These are phyloP conservation scores for Xylaria sp. DNA, from an alignment of 2,329 filamentous ascomycete species.

Conservation along the genomic window DNA sequence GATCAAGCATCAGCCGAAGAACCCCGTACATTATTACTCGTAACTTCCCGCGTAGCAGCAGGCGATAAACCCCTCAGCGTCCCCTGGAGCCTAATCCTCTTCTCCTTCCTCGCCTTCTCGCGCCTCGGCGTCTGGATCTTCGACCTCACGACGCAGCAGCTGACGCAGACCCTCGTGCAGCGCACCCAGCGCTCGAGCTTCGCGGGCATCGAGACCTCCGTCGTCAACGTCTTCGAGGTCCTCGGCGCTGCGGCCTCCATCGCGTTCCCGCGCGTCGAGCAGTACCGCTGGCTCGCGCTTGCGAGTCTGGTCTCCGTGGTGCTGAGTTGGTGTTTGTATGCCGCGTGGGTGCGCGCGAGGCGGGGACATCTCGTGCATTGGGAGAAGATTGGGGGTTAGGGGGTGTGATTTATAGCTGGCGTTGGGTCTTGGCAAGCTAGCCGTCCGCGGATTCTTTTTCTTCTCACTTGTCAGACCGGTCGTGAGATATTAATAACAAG, in stretches of 20 bases:
- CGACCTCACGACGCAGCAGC: conserved; percentile 57
- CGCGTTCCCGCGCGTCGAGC: conserved; percentile 50
- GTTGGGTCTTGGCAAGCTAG: neutral
- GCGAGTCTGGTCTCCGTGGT: conserved; percentile 51
- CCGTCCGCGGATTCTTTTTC: too few species aligned
- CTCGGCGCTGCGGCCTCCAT: conserved; percentile 53
- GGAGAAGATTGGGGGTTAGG: conserved; percentile 46
- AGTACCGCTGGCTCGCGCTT: conserved; percentile 55
- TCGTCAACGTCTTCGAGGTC: conserved; percentile 55
- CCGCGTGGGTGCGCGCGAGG: conserved; percentile 52
- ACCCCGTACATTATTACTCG: conserved; percentile 13
- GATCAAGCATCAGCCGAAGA: conserved; percentile 28
- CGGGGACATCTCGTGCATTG: conserved; percentile 57
- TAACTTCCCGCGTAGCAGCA: conserved; percentile 9
- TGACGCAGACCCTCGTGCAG: conserved; percentile 55
- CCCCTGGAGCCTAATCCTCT: conserved; percentile 51
- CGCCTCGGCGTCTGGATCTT: conserved; percentile 58
- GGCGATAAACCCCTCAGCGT: conserved; percentile 34
- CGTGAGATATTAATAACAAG: too few species aligned
- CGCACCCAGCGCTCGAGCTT: conserved; percentile 53
- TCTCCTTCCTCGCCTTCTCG: conserved; percentile 55
- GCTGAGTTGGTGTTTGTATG: conserved; percentile 50
- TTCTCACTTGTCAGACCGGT: too few species aligned
- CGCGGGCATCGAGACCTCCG: conserved; percentile 55
- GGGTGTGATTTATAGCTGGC: neutral